A percentile compares a stretch with the other conserved stretches of the same genome.
phyloP scores from a whole-genome alignment of 2,329 filamentous ascomycete species.

The Myriosclerotinia scirpicola region DNA sequence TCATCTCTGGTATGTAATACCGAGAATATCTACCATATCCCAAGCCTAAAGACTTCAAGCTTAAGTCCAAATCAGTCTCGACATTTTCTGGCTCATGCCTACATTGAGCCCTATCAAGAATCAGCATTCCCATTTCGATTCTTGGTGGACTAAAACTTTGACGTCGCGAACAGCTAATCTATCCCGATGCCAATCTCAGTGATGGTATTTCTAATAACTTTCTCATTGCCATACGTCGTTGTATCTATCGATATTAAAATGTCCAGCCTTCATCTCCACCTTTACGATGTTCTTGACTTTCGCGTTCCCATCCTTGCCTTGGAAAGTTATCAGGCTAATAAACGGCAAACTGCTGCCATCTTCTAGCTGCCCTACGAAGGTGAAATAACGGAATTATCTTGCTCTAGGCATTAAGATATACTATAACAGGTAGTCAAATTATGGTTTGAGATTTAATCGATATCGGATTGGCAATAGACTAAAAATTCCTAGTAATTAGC shows the following conservation, averaged over 20 bases:
- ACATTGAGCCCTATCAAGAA: neutral
- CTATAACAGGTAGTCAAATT: no score
- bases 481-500: no score
- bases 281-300: neutral
- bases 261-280: neutral
- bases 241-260: conserved; percentile 20
- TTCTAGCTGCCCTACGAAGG: neutral
- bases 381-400: no score
- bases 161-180: conserved; percentile 43
- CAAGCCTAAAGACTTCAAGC: conserved; percentile 3
- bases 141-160: neutral
- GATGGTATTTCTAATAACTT: conserved; percentile 43
- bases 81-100: conserved; percentile 19
- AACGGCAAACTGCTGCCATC: neutral
- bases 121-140: neutral
- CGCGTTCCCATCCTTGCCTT: conserved; percentile 11
- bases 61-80: neutral
- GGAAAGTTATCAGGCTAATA: conserved; percentile 10
- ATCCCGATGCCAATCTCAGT: conserved; percentile 42
- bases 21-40: conserved; percentile 7
- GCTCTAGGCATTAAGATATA: no score
- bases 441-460: no score
- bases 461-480: no score
- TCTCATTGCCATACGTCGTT: conserved; percentile 14
- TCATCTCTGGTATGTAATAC: no score